Conservation (phyloP, 164 flowering plant species). For the Akebia trifoliata region DNA sequence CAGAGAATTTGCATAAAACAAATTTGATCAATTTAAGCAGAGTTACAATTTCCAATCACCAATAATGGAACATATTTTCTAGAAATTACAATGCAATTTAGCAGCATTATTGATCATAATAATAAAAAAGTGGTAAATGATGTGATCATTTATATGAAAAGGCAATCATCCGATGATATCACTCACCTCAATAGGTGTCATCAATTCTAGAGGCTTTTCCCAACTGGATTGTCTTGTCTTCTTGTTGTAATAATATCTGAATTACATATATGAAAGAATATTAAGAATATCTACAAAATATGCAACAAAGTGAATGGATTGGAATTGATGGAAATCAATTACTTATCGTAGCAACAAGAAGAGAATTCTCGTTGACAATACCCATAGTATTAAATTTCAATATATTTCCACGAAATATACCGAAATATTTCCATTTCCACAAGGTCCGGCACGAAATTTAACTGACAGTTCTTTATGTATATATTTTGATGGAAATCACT, state of each 20-base stretch:
- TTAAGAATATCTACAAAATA: background rate
- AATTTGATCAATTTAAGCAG: constrained; percentile 33
- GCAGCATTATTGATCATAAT: no score
- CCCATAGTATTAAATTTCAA: no score
- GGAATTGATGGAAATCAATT: no score
- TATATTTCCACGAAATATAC: no score
- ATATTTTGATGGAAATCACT: no score
- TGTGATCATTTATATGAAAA: constrained; percentile 5
- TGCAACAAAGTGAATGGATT: no score
- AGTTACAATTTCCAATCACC: constrained; percentile 31
- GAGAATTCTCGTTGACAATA: no score
- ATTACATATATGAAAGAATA: background rate
- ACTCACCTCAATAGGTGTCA: constrained; percentile 95
- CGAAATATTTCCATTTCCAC: no score
- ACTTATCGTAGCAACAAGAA: no score
- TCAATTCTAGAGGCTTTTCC: constrained; percentile 60
- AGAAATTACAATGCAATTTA: constrained; percentile 21
- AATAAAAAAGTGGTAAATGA: no score
- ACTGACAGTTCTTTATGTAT: no score
- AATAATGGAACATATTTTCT: constrained; percentile 16
- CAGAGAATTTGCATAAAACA: constrained; percentile 55
- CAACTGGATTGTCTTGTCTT: constrained; percentile 66
- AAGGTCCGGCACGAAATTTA: no score
- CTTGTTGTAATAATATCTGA: constrained; percentile 90
- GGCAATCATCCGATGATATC: constrained; percentile 2